Conservation (phyloP, 1,284 basidiomycete genomes). For the Kalmanozyma brasiliensis region DNA sequence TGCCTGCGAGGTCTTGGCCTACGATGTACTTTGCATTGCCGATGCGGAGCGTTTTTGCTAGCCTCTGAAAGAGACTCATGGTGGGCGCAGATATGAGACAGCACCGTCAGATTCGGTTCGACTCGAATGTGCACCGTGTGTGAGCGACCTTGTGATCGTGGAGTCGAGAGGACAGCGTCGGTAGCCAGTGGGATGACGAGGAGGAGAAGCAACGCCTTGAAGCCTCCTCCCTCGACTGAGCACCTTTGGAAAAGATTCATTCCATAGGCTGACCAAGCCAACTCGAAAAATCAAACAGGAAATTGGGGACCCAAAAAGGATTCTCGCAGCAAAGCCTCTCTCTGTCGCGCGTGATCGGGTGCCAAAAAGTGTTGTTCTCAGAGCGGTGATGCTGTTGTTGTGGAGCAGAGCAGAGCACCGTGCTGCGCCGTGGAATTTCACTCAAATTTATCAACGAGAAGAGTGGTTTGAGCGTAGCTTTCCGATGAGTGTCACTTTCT, state of each 20-base stretch:
- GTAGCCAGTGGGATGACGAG: not conserved
- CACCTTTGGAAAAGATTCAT: no score
- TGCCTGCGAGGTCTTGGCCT: constrained; percentile 57
- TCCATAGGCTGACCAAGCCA: constrained; percentile 11
- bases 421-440: constrained; percentile 30
- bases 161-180: not conserved
- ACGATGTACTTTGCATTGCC: constrained; percentile 56
- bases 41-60: constrained; percentile 45
- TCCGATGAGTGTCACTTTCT: constrained; percentile 4
- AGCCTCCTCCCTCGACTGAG: no score
- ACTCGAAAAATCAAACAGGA: not conserved
- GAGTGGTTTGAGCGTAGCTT: not conserved
- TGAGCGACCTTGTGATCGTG: not conserved
- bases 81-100: no score
- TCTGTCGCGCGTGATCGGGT: constrained; percentile 22
- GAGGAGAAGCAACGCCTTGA: not conserved
- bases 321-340: not conserved
- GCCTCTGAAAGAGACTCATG: constrained; percentile 16
- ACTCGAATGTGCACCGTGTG: no score
- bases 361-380: constrained; percentile 24
- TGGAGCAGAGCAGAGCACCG: constrained; percentile 1
- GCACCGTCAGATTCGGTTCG: no score
- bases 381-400: constrained; percentile 9
- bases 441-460: constrained; percentile 4
- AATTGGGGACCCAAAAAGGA: not conserved